These are phyloP conservation scores for Camillea tinctor DNA, from an alignment of 2,329 filamentous ascomycete species.

Conservation along the genomic window DNA sequence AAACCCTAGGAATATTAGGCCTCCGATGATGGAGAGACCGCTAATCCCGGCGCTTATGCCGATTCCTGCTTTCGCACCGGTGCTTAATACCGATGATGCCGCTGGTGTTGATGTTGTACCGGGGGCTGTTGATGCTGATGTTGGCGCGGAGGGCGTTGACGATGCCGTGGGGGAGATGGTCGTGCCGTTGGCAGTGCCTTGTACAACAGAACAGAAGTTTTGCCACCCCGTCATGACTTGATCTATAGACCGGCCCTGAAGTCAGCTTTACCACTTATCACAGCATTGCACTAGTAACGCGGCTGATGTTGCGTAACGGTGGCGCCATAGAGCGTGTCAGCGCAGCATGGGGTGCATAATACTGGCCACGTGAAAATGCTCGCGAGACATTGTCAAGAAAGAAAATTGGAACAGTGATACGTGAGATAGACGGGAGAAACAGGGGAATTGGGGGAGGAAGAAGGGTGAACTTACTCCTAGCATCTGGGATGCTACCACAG, in stretches of 20 bases:
- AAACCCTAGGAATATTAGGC: conserved; percentile 11
- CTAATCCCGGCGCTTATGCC: conserved; percentile 10
- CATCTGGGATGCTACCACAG: conserved; percentile 1
- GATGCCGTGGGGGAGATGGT: not conserved
- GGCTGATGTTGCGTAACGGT: not conserved
- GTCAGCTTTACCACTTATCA: conserved; percentile 2
- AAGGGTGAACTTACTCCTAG: conserved; percentile 7
- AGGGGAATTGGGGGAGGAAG: conserved; percentile 1
- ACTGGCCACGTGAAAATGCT: not conserved
- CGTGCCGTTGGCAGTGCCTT: not conserved
- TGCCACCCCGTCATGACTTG: conserved; percentile 9
- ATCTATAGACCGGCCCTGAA: conserved; percentile 1
- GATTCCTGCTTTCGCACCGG: conserved; percentile 14
- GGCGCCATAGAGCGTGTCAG: not conserved
- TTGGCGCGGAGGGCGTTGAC: too few relatives aligned
- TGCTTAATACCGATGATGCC: conserved; percentile 1
- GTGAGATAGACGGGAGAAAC: not conserved
- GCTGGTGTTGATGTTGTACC: not conserved
- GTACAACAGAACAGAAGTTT: conserved; percentile 4
- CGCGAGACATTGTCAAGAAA: not conserved
- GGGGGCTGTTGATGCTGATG: not conserved
- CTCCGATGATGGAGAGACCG: conserved; percentile 7
- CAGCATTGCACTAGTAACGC: not conserved
- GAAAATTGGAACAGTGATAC: not conserved
- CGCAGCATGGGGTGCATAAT: not conserved